phyloP scores from a whole-genome alignment of 2,329 filamentous ascomycete species.

The Pestalotiopsis sp. region DNA sequence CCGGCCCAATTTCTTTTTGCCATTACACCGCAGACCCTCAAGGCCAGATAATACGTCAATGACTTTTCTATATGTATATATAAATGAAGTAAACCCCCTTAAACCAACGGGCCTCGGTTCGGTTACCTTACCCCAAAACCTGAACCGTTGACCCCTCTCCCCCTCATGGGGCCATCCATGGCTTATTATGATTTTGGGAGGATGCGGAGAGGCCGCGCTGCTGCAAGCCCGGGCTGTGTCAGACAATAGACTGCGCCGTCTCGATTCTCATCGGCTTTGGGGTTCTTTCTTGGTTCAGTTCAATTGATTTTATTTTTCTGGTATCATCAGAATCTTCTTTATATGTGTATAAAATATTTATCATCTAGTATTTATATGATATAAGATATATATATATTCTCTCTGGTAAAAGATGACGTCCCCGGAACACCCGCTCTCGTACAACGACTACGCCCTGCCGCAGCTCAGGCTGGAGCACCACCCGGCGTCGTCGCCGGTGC shows the following conservation, averaged over 20 bases:
- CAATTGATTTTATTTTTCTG: neutral
- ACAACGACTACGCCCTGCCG: slow-evolving; percentile 43
- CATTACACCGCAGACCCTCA: too few species aligned
- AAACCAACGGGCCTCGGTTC: slow-evolving; percentile 12
- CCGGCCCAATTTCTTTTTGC: too few species aligned
- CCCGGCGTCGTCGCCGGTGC: slow-evolving; percentile 50
- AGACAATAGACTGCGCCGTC: neutral
- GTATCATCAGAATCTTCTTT: neutral
- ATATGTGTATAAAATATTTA: neutral
- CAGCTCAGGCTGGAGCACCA: slow-evolving; percentile 52
- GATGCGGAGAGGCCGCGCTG: neutral
- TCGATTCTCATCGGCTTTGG: neutral
- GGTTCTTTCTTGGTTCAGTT: neutral
- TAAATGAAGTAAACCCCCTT: neutral
- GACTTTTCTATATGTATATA: too few species aligned
- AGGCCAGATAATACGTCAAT: too few species aligned
- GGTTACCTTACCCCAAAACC: slow-evolving; percentile 13
- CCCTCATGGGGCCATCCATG: neutral
- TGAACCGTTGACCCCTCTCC: slow-evolving; percentile 4
- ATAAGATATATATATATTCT: neutral
- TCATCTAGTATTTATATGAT: neutral
- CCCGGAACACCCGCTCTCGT: slow-evolving; percentile 31
- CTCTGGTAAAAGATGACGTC: slow-evolving; percentile 12
- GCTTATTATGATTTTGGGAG: neutral
- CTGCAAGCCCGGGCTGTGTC: neutral